Percentiles rank a stretch among this genome's conserved stretches.
Evolutionary conservation across 169 alveolate species (phyloP).

Genomic region (Cryptosporidium parvum): DNA sequence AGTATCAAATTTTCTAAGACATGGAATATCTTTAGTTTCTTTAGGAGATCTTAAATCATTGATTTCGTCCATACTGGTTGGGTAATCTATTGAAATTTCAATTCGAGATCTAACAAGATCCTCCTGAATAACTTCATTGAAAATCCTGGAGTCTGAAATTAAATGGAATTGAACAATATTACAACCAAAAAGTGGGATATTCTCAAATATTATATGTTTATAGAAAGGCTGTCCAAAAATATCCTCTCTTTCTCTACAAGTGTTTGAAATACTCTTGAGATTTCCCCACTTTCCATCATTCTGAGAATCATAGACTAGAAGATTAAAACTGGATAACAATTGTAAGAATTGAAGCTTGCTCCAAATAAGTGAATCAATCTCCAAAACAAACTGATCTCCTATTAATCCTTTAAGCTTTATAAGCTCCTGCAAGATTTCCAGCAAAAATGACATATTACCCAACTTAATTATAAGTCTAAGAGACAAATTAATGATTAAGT

Average conservation of each 20-base stretch:
- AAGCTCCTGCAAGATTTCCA: constrained; percentile 12
- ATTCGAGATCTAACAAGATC: constrained; percentile 57
- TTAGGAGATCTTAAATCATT: background rate
- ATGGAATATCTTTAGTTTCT: background rate
- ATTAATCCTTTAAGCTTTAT: background rate
- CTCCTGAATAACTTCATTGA: constrained; percentile 23
- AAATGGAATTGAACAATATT: constrained; percentile 43
- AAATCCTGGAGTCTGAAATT: constrained; percentile 38
- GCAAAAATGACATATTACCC: constrained; percentile 22
- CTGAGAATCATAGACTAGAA: background rate
- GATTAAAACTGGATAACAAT: constrained; percentile 14
- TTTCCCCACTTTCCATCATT: background rate
- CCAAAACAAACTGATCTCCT: background rate
- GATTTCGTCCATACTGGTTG: background rate
- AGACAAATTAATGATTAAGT: constrained; percentile 14
- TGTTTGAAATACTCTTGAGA: background rate
- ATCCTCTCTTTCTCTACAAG: background rate
- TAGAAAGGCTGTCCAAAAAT: constrained; percentile 1
- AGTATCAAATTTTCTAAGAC: constrained; percentile 29
- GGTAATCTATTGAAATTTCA: background rate
- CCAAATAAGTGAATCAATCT: constrained; percentile 34
- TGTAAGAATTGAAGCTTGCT: constrained; percentile 15
- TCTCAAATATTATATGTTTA: constrained; percentile 3
- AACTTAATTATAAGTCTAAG: constrained; percentile 17
- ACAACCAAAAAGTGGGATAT: constrained; percentile 62